Base-by-base conservation (phyloP, 345 rosid species). In the Rubroshorea leprosula region DNA sequence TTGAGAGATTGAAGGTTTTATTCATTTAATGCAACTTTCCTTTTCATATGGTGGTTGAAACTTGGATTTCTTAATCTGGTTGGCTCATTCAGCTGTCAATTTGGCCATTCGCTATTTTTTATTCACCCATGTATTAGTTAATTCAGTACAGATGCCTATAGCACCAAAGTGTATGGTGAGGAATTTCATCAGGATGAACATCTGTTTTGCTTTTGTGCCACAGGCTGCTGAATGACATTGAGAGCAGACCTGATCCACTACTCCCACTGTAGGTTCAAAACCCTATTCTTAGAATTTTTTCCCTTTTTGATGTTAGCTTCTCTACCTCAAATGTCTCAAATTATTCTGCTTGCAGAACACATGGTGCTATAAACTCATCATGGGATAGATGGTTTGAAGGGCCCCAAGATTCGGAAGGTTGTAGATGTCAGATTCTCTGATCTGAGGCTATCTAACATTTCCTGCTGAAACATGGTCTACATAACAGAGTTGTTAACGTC, bases 381-480 rank as follows among this genome's bases (percentile, higher is more conserved):
- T 86, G 95, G 86, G 95, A 86, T 50, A 69, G 85, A 59, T 87
- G 95, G 90, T 87, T 87, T 70, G 86, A 87, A 71, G 75, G 86
- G 64, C 81, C 84, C 0, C 84, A 75, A 55, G 84, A 83, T 49
- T 68, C 83, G 23, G 73, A 66, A 60, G 86, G 82, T 47, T 86
- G 87, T 78, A 64, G 68, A 67, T 86, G 95, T 62, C 61, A 66
- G 53, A 80, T 86, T 60, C 88, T 86, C 54, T 86, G 78, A 80
- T 65, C 17, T 47, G n/a, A 61, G 31, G 62, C 57, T 51, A n/a
- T 31, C n/a, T n/a, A n/a, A n/a, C n/a, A n/a, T n/a, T n/a, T n/a
- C n/a, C n/a, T n/a, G n/a, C n/a, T n/a, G n/a, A 26, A 45, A 16
- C 53, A 54, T n/a, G n/a, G n/a, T 51, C 58, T 59, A 38, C 59